Base-by-base conservation (phyloP, 345 rosid genomes). In the Noccaea bulbosa region DNA sequence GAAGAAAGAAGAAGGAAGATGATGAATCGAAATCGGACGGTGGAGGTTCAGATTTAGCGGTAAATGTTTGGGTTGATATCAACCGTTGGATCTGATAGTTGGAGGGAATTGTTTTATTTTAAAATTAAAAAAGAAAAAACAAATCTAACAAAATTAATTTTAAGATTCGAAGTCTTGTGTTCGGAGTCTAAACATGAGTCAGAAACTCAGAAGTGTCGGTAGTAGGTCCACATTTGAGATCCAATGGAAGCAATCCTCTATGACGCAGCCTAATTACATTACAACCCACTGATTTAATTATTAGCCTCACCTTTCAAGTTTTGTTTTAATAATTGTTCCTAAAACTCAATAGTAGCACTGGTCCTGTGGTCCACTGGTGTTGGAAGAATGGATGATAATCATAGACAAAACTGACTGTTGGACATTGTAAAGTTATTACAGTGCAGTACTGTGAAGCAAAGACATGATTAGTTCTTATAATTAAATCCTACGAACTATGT, bases 1-100 rank as follows among this genome's bases (percentile, higher is more conserved):
- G 69, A 46, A 61, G 27, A 14, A 22, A 22, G 71, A 62, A 44
- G 32, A 45, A 10, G 37, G 61, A 33, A 41, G 49, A 44, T 27
- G 37, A 52, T 54, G 63, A 59, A 87, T 85, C 78, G 73, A 37
- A 53, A 83, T 82, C 82, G 56, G 78, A 83, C 75, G 91, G 96
- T 56, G 56, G 56, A 64, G 77, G 73, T 81, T 71, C 41, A 90
- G 96, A 90, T 83, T 83, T 79, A 81, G 77, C 4, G 5, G 52
- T 71, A 7, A 39, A 7, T 9, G 62, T 3, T n/a, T 37, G 2
- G 15, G 8, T 35, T 61, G 44, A 62, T 78, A 11, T 61, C 6
- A 55, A 8, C 55, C 92, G 85, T 88, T 66, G 82, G 96, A 83
- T 87, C 41, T 37, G 11, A 53, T 44, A 55, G 65, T 74, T 68